Evolutionary conservation across 2,329 filamentous ascomycete species (phyloP).

Genomic region (Aspergillus texensis): DNA sequence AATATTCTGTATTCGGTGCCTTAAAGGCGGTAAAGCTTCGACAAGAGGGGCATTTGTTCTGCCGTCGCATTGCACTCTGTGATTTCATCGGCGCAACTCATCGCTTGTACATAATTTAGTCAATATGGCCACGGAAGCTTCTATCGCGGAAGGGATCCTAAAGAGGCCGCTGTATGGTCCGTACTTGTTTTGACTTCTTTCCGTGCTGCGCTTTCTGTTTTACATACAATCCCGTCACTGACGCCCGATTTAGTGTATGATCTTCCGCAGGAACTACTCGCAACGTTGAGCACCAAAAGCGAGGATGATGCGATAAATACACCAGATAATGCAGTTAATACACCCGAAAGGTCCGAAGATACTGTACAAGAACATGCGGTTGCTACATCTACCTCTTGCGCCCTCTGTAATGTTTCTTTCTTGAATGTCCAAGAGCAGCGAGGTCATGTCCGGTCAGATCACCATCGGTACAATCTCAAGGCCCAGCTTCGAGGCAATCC

Average conservation of each 20-base stretch:
- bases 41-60: constrained; percentile 4
- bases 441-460: constrained; percentile 82
- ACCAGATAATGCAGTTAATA: constrained; percentile 25
- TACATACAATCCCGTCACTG: constrained; percentile 14
- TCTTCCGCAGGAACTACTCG: constrained; percentile 73
- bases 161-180: constrained; percentile 55
- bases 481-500: constrained; percentile 76
- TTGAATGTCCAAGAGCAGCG: constrained; percentile 76
- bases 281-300: constrained; percentile 64
- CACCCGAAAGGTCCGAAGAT: constrained; percentile 31
- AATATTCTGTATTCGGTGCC: not conserved
- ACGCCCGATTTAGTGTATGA: constrained; percentile 69
- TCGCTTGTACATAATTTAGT: not conserved
- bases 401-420: constrained; percentile 76
- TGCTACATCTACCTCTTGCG: constrained; percentile 70
- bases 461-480: constrained; percentile 94
- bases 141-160: constrained; percentile 42
- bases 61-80: not conserved
- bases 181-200: constrained; percentile 9
- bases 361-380: constrained; percentile 44
- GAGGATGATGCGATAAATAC: constrained; percentile 38
- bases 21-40: constrained; percentile 2
- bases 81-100: not conserved
- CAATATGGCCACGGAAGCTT: constrained; percentile 26
- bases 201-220: not conserved